phyloP scores from a whole-genome alignment of 805 yeast genomes.

The Wickerhamomyces silvicola region DNA sequence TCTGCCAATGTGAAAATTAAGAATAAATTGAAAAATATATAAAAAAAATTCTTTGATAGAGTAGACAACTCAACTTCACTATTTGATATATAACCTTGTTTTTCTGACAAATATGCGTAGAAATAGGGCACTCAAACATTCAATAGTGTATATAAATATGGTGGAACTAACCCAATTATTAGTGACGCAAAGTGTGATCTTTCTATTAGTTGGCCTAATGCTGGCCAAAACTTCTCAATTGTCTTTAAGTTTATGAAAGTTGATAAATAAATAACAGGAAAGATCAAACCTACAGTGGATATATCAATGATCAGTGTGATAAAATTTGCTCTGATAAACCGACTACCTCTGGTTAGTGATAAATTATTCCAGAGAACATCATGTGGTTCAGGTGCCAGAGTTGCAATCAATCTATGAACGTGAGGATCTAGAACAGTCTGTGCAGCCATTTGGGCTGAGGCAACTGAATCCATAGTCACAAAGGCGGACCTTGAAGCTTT shows the following conservation, averaged over 20 bases:
- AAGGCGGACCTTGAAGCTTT: constrained; percentile 80
- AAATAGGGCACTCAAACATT: constrained; percentile 81
- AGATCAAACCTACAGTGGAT: constrained; percentile 65
- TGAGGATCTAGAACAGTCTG: constrained; percentile 92
- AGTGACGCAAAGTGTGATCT: constrained; percentile 62
- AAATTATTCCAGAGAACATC: constrained; percentile 91
- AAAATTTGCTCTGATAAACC: constrained; percentile 47
- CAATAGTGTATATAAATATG: constrained; percentile 81
- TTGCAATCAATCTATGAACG: constrained; percentile 74
- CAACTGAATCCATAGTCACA: constrained; percentile 90
- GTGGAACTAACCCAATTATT: constrained; percentile 86
- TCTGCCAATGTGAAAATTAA: constrained; percentile 92
- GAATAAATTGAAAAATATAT: constrained; percentile 88
- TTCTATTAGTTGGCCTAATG: constrained; percentile 60
- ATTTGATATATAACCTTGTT: constrained; percentile 85
- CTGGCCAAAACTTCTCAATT: constrained; percentile 79
- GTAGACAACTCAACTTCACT: constrained; percentile 92
- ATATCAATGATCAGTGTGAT: constrained; percentile 34
- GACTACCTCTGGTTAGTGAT: constrained; percentile 65
- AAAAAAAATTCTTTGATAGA: constrained; percentile 89
- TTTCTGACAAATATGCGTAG: constrained; percentile 70
- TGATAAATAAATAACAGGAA: constrained; percentile 83
- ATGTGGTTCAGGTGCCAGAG: constrained; percentile 92
- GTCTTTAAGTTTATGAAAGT: constrained; percentile 74
- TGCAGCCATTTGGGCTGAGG: constrained; percentile 94